phyloP scores from a whole-genome alignment of 345 rosid genomes.

The Pugionium dolabratum region DNA sequence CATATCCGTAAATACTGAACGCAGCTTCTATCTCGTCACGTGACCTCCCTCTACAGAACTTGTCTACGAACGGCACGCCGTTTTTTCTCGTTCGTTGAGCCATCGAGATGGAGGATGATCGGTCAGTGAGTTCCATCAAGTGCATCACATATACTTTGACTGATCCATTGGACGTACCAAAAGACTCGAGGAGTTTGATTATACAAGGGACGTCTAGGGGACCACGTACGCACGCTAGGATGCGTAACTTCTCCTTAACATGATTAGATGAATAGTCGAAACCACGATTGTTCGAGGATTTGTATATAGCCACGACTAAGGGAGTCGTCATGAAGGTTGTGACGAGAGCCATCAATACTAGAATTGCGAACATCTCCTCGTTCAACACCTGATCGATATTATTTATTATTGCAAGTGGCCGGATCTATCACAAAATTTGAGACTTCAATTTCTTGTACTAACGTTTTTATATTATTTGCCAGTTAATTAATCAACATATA shows the following conservation, averaged over 20 bases:
- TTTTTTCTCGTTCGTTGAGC: neutral
- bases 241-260: constrained; percentile 1
- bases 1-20: neutral
- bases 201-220: constrained; percentile 5
- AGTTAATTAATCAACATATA: no score
- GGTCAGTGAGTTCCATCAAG: neutral
- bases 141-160: constrained; percentile 13
- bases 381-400: neutral
- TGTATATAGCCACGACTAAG: neutral
- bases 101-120: neutral
- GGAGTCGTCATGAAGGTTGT: constrained; percentile 1
- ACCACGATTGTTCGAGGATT: neutral
- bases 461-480: no score
- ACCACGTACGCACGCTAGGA: constrained; percentile 26
- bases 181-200: constrained; percentile 4
- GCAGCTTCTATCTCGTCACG: neutral
- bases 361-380: constrained; percentile 1
- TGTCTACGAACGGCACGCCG: neutral
- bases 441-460: neutral
- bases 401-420: neutral
- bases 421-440: neutral
- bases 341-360: neutral
- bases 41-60: neutral
- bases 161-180: constrained; percentile 19
- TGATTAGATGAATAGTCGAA: neutral